These are phyloP conservation scores for Tolypocladium ophioglossoides DNA, from an alignment of 2,329 filamentous ascomycete species.

Conservation along the genomic window DNA sequence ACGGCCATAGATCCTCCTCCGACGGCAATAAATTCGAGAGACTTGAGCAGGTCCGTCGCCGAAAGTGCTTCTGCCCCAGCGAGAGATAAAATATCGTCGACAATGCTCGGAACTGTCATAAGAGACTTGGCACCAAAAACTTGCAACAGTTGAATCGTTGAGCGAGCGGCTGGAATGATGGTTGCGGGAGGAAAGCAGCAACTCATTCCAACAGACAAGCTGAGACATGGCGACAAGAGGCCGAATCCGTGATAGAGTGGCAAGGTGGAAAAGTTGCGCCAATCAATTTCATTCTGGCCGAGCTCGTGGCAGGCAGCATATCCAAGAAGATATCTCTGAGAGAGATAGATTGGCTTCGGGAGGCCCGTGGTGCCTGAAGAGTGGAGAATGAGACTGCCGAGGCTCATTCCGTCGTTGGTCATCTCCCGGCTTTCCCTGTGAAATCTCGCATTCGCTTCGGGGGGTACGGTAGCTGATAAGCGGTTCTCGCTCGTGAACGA, in stretches of 20 bases:
- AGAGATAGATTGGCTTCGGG: slow-evolving; percentile 20
- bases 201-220: slow-evolving; percentile 14
- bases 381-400: slow-evolving; percentile 16
- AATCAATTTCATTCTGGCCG: slow-evolving; percentile 3
- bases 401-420: slow-evolving; percentile 4
- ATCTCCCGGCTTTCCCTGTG: no score
- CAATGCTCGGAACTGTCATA: slow-evolving; percentile 21
- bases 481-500: background rate
- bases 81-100: slow-evolving; percentile 16
- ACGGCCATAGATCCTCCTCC: slow-evolving; percentile 18
- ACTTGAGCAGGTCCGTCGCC: background rate
- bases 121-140: slow-evolving; percentile 10
- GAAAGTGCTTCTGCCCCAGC: slow-evolving; percentile 5
- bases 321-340: slow-evolving; percentile 15
- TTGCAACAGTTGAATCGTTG: slow-evolving; percentile 11
- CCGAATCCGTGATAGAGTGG: slow-evolving; percentile 23
- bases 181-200: slow-evolving; percentile 14
- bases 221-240: slow-evolving; percentile 15
- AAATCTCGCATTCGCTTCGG: no score
- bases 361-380: slow-evolving; percentile 22
- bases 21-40: slow-evolving; percentile 17
- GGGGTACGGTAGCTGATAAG: no score
- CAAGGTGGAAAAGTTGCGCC: slow-evolving; percentile 18
- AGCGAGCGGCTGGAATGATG: slow-evolving; percentile 11
- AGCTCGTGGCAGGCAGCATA: slow-evolving; percentile 19